These are phyloP conservation scores for Groenewaldozyma salmanticensis DNA, from an alignment of 805 yeast species.

Conservation along the genomic window DNA sequence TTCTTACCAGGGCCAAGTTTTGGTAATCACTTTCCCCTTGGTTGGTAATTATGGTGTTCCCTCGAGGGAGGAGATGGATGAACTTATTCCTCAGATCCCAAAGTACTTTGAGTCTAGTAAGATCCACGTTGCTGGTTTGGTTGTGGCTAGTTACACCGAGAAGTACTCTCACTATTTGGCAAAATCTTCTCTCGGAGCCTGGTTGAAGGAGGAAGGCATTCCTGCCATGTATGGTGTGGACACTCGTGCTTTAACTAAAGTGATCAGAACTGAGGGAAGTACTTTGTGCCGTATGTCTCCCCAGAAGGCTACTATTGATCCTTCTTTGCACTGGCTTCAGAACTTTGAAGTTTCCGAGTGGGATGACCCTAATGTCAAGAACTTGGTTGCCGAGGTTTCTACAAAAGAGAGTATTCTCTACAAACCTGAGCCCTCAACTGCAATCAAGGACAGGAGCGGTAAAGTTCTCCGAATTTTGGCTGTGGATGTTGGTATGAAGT, in stretches of 20 bases:
- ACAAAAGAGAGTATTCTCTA: constrained; percentile 65
- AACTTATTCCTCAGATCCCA: constrained; percentile 65
- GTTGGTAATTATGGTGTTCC: constrained; percentile 99
- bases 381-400: constrained; percentile 88
- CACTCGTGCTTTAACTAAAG: constrained; percentile 89
- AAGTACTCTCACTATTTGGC: constrained; percentile 93
- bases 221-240: constrained; percentile 98
- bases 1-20: constrained; percentile 93
- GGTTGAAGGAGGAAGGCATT: constrained; percentile 85
- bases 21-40: constrained; percentile 92
- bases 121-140: constrained; percentile 94
- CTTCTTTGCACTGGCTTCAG: constrained; percentile 45
- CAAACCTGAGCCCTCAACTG: constrained; percentile 50
- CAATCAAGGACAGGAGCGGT: constrained; percentile 58
- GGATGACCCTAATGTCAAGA: constrained; percentile 85
- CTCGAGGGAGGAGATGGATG: constrained; percentile 68
- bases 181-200: constrained; percentile 78
- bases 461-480: constrained; percentile 75
- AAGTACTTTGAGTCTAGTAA: constrained; percentile 85
- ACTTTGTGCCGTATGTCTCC: constrained; percentile 81
- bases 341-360: constrained; percentile 73
- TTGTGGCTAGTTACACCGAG: constrained; percentile 94
- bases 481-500: constrained; percentile 96
- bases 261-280: constrained; percentile 85
- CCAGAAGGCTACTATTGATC: constrained; percentile 25